Base-by-base conservation (phyloP, 2,329 filamentous ascomycete species). In the Teratosphaeria nubilosa region DNA sequence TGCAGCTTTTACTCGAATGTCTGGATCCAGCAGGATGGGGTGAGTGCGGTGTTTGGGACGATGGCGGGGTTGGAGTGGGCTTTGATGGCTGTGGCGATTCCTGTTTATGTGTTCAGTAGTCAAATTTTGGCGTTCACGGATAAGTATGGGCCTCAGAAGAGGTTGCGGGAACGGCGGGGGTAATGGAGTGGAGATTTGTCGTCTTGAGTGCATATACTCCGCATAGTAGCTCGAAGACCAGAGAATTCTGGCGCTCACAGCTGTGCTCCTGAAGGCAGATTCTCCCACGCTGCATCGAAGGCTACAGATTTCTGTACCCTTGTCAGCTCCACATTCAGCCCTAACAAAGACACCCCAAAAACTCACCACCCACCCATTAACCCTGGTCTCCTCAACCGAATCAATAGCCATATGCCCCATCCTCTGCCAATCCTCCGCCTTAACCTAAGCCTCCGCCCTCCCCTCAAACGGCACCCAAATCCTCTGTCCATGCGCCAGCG, bases 271-370 rank as follows among this genome's bases (percentile, higher is more conserved):
- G 64, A 41, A 25, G 65, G 65, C 6, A 78, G 66, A 27, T 69
- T 62, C 65, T 79, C 73, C 87, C 88, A 91, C 3, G 85, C 84
- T 66, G 86, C 78, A 1, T 84, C 78, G 63, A 86, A 83, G 0
- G 86, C 87, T 50, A 79, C 77, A 53, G 78, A 79, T 6, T 54
- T 14, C 27, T 20, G 34, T 2, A 37, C 9, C 3, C 13, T 5
- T 54, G 14, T 30, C 27, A 31, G 20, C 27, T 22, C 34, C 2
- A 2, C 6, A 13, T n/a, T n/a, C n/a, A n/a, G n/a, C 20, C 10
- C 31, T 54, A 5, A 3, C n/a, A 5, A n/a, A 25, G n/a, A 54
- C 5, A 34, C 11, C 9, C 13, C 13, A 11, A 54, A 25, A 5
- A 45, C 37, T 45, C 32, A 25, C 16, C 10, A 30, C 83, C 75